Evolutionary conservation across 768 basidiomycete species (phyloP), one percentile per base, ranked within the genome.

Genomic region (Daedalea quercina): DNA sequence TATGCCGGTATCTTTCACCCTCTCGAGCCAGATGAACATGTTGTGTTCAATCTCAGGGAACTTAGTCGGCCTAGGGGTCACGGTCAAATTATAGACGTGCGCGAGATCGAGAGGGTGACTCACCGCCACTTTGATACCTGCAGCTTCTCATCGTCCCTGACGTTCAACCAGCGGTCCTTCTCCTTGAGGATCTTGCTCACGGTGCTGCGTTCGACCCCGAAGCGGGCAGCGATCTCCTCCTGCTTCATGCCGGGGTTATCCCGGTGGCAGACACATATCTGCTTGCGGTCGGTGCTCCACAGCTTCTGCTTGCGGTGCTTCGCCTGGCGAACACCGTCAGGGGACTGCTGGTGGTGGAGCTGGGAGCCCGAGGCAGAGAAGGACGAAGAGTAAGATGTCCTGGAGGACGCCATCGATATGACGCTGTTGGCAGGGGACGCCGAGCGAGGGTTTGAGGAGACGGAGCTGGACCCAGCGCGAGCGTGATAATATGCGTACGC

Each of bases 161-260:
- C 75, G 58, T 77, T 82, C 63, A 93, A 71, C 91, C 90, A 94
- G 57, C 82, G 80, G n/a, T 76, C 75, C 68, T 87, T 90, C 63
- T 86, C 72, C 68, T 93, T 93, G 58, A 94, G 76, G 57, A 92
- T 93, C 71, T 94, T 94, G 70, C 87, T 89, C 67, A 94, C 85
- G n/a, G 92, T 94, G 70, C 90, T 93, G 49, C 92, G 82, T 63
- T 94, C 92, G 54, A 93, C 86, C 47, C 80, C 79, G 65, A 85
- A 94, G 28, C 72, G 70, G 11, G 73, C 72, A 3, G 86, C 92
- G 60, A 94, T 90, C 63, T 91, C 88, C 63, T 93, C 90, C 67
- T 94, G 92, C 54, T 87, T 80, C 19, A 80, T 74, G 49, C 79
- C 78, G 0, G 85, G 87, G 61, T 89, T 72, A 3, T 81, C 69